A percentile compares a stretch with the other conserved stretches of the same genome.
Evolutionary conservation across 1,284 basidiomycete species (phyloP).

Genomic region (Trametes hirsuta): DNA sequence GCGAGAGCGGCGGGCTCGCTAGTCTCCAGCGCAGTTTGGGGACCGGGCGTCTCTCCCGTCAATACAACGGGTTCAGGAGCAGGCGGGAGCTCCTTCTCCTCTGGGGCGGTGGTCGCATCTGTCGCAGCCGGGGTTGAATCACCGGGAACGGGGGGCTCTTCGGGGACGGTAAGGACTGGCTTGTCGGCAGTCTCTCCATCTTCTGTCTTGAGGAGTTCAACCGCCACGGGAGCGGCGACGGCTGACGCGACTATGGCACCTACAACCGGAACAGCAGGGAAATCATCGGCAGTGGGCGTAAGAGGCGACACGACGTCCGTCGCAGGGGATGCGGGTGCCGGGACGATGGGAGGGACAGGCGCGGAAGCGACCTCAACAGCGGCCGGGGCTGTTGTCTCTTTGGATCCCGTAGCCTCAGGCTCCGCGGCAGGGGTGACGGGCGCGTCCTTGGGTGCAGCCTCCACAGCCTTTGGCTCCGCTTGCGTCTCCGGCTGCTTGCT

Average conservation of each 20-base stretch:
- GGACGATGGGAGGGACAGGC: conserved; percentile 8
- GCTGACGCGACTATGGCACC: conserved; percentile 20
- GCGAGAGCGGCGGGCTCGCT: conserved; percentile 33
- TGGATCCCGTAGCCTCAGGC: conserved; percentile 5
- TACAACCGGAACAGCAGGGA: conserved; percentile 35
- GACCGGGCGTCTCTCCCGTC: conserved; percentile 43
- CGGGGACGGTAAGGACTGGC: conserved; percentile 23
- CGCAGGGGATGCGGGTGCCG: conserved; percentile 14
- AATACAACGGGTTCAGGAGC: conserved; percentile 40
- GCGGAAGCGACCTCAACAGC: conserved; percentile 22
- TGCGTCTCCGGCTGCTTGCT: conserved; percentile 22
- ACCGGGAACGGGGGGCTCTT: conserved; percentile 16
- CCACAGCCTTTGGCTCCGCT: neutral
- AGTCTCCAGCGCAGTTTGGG: conserved; percentile 37
- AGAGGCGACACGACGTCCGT: conserved; percentile 15
- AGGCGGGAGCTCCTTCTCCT: conserved; percentile 30
- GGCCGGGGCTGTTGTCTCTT: conserved; percentile 3
- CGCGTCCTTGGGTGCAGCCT: conserved; percentile 23
- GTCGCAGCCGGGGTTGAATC: neutral
- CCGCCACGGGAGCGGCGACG: conserved; percentile 7
- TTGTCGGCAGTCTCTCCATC: conserved; percentile 26
- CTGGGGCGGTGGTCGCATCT: neutral
- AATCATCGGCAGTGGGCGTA: conserved; percentile 25
- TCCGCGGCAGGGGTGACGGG: conserved; percentile 1
- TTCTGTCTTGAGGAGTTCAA: conserved; percentile 30